Conservation (phyloP, 805 yeast genomes). For the Candida michaelii region DNA sequence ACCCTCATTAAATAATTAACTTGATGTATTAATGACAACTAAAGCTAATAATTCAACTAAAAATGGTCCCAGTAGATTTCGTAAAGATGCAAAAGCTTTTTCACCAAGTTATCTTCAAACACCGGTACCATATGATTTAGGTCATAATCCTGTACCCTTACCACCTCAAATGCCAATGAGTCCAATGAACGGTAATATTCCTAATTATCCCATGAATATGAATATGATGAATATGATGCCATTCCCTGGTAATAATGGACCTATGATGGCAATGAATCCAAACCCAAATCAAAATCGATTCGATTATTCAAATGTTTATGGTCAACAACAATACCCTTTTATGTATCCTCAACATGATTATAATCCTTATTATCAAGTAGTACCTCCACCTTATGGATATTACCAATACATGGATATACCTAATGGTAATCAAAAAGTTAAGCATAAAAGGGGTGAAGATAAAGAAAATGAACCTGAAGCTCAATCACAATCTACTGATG, state of each 20-base stretch:
- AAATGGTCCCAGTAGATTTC: slow-evolving; percentile 35
- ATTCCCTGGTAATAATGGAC: slow-evolving; percentile 3
- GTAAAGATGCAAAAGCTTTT: slow-evolving; percentile 40
- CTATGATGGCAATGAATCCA: slow-evolving; percentile 8
- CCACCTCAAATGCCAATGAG: slow-evolving; percentile 6
- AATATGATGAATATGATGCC: slow-evolving; percentile 6
- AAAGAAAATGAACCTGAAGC: neutral
- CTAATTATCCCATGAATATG: slow-evolving; percentile 1
- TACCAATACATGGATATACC: slow-evolving; percentile 1
- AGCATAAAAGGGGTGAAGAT: slow-evolving; percentile 1
- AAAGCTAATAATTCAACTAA: slow-evolving; percentile 21
- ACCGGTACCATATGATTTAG: slow-evolving; percentile 10
- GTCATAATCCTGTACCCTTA: slow-evolving; percentile 6
- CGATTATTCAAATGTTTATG: slow-evolving; percentile 9
- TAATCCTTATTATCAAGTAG: slow-evolving; percentile 7
- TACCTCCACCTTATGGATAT: slow-evolving; percentile 6
- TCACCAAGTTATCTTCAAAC: slow-evolving; percentile 27
- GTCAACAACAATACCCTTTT: slow-evolving; percentile 3
- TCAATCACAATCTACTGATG: neutral
- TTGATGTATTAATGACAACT: slow-evolving; percentile 14
- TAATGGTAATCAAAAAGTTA: slow-evolving; percentile 1
- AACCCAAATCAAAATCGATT: slow-evolving; percentile 2
- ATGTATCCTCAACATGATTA: slow-evolving; percentile 7
- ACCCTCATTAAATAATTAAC: neutral
- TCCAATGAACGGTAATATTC: slow-evolving; percentile 9